A percentile compares a stretch with the other conserved stretches of the same genome.
Evolutionary conservation across 495 filamentous ascomycete species (phyloP).

Genomic region (Sphaerosporella brunnea): DNA sequence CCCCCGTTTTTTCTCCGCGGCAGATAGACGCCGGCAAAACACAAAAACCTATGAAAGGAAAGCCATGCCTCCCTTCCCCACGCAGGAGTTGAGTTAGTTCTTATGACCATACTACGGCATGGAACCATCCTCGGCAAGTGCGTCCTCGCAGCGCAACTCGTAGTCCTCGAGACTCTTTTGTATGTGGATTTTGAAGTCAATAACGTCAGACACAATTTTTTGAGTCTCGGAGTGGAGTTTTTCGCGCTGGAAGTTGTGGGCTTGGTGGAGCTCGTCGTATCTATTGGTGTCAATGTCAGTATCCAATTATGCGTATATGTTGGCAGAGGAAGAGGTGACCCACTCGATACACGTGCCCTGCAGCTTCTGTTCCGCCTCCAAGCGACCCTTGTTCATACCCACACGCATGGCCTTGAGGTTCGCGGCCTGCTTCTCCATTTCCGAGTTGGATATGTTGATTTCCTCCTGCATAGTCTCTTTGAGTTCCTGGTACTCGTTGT

Average conservation of each 20-base stretch:
- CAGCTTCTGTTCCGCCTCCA: slow-evolving; percentile 3
- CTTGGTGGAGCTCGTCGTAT: background rate
- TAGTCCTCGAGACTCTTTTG: background rate
- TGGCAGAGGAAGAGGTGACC: background rate
- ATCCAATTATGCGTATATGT: background rate
- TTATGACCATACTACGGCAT: too few relatives aligned
- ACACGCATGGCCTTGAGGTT: background rate
- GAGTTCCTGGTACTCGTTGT: slow-evolving; percentile 85
- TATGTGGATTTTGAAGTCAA: slow-evolving; percentile 3
- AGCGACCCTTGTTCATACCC: background rate
- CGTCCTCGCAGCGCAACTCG: background rate
- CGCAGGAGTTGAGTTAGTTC: too few relatives aligned
- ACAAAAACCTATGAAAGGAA: too few relatives aligned
- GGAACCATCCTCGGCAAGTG: background rate
- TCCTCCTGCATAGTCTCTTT: slow-evolving; percentile 34
- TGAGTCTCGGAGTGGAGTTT: slow-evolving; percentile 1
- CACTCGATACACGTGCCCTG: slow-evolving; percentile 3
- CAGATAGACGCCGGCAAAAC: too few relatives aligned
- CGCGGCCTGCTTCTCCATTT: slow-evolving; percentile 5
- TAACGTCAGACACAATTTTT: background rate
- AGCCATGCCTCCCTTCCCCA: too few relatives aligned
- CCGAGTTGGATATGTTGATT: slow-evolving; percentile 5
- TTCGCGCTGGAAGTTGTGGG: background rate
- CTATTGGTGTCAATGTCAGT: background rate
- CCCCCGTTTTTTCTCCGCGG: too few relatives aligned